These are phyloP conservation scores for Boletus bicolor DNA, from an alignment of 768 basidiomycete genomes.

Conservation along the genomic window DNA sequence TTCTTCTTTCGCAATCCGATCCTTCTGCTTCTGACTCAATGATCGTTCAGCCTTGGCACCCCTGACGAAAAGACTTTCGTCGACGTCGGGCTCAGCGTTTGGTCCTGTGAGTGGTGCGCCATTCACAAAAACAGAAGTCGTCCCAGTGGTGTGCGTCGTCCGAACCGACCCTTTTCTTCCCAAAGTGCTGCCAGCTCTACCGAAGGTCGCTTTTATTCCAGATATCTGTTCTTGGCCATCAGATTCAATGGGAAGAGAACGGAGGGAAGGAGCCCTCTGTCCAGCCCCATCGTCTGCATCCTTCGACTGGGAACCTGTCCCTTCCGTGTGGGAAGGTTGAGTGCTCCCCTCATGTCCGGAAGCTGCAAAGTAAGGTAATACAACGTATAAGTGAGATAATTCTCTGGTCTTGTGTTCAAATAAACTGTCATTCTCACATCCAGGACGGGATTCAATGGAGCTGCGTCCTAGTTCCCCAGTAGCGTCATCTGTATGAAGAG, in stretches of 20 bases:
- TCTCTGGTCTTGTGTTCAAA: neutral
- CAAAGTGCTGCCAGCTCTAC: neutral
- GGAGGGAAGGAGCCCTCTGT: slow-evolving; percentile 16
- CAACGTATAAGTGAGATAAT: neutral
- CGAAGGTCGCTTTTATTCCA: neutral
- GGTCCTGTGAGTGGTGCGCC: slow-evolving; percentile 56
- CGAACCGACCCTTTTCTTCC: slow-evolving; percentile 24
- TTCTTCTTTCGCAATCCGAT: slow-evolving; percentile 50
- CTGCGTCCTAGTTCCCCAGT: neutral
- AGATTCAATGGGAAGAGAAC: slow-evolving; percentile 22
- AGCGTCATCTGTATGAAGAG: neutral
- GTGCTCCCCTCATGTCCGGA: neutral
- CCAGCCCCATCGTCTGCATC: neutral
- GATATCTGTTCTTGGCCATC: slow-evolving; percentile 3
- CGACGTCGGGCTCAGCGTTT: slow-evolving; percentile 38
- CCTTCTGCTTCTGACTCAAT: slow-evolving; percentile 49
- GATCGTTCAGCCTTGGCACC: slow-evolving; percentile 46
- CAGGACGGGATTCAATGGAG: neutral
- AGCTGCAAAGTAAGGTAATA: neutral
- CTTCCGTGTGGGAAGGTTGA: neutral
- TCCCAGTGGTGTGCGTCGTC: slow-evolving; percentile 12
- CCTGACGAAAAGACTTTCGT: slow-evolving; percentile 40
- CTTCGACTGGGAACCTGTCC: neutral
- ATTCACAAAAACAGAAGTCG: slow-evolving; percentile 42
- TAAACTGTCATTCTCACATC: slow-evolving; percentile 1